phyloP scores from a whole-genome alignment of 1,284 basidiomycete species.

The Fomitopsis pinicola region DNA sequence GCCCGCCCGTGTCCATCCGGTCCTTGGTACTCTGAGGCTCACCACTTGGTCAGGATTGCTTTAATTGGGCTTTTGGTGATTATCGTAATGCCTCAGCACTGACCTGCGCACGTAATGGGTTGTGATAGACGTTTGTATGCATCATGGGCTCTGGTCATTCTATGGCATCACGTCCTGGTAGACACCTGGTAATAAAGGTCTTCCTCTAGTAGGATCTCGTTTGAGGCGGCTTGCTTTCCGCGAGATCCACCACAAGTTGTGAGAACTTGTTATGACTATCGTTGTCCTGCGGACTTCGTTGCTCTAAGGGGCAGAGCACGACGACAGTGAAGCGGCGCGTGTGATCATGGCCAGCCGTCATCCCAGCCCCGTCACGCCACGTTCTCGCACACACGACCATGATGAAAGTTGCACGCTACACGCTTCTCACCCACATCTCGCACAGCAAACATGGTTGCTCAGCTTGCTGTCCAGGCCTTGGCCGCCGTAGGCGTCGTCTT shows the following conservation, averaged over 20 bases:
- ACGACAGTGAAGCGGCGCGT: background rate
- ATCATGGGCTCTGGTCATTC: background rate
- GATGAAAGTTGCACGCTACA: background rate
- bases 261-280: too few relatives aligned
- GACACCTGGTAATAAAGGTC: too few relatives aligned
- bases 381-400: background rate
- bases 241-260: too few relatives aligned
- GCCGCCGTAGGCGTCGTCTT: conserved; percentile 12
- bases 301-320: too few relatives aligned
- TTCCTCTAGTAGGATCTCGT: too few relatives aligned
- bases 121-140: background rate
- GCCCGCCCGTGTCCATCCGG: background rate
- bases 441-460: background rate
- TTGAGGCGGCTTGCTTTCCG: too few relatives aligned
- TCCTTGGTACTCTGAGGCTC: background rate
- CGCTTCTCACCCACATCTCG: background rate
- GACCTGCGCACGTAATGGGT: conserved; percentile 1
- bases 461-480: conserved; percentile 5
- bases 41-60: conserved; percentile 32
- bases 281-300: too few relatives aligned
- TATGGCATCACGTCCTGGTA: background rate
- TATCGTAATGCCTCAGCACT: conserved; percentile 16
- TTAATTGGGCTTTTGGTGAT: conserved; percentile 38
- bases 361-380: background rate
- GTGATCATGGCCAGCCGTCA: background rate